Evolutionary conservation across 352 stramenopile genomes (phyloP), one percentile per base, ranked within the genome.

Genomic region (Pythium aristosporum): DNA sequence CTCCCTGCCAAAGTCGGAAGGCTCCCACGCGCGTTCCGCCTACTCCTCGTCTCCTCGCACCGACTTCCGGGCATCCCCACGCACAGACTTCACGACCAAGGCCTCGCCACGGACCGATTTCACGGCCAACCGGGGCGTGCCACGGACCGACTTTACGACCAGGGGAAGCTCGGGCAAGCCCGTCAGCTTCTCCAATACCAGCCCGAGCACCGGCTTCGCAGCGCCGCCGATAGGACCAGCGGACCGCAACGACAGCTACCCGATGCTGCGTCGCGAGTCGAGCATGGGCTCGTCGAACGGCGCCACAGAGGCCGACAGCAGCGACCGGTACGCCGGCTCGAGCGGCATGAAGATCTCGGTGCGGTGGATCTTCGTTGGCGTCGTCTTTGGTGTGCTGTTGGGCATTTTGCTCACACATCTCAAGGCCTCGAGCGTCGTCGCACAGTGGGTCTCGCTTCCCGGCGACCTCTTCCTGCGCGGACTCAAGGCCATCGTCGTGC

Each of bases 391-490:
- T 2, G 57, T 91, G 15, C 68, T 56, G 0, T 57, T 91, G 0
- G 80, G 83, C 18, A 68, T 92, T 30, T 15, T 85, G 15, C 67
- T 89, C 20, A 67, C 58, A 5, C 60, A 69, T 1, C 20, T 86
- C 15, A 65, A 75, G 16, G 68, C 88, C 15, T 83, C 77, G 6
- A 32, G 67, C 9, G 42, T 87, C 2, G 64, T 73, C 0, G 74
- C 74, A 10, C 61, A 79, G 44, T 88, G 78, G 80, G 76, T 94
- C 32, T 65, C 78, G 16, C 65, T 92, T 6, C 85, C 85, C 0
- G 82, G 85, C 7, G 77, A 92, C 11, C 61, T 94, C 30, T 94
- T 92, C 59, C 61, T 91, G 12, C 76, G 85, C 36, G 85, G 80
- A 4, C 62, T 92, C 20, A 89, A 85, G 58, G 75, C 77, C 30